Conservation (phyloP, 1,284 basidiomycete genomes). For the Ganoderma lingzhi region DNA sequence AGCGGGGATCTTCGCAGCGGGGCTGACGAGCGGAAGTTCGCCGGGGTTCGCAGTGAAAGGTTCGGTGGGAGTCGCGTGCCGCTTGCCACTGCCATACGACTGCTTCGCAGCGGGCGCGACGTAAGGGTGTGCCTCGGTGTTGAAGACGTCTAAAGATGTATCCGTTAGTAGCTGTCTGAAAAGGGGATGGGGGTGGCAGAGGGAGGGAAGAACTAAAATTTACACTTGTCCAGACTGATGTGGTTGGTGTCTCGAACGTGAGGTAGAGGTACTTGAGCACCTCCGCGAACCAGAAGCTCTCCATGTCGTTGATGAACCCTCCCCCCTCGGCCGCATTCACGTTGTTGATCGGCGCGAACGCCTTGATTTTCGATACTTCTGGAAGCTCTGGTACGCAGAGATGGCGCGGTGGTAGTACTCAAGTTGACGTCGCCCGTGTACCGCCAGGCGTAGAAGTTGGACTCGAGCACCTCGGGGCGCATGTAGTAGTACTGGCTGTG, state of each 20-base stretch:
- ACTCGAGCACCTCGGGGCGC: slow-evolving; percentile 78
- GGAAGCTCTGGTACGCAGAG: slow-evolving; percentile 47
- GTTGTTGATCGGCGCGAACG: slow-evolving; percentile 55
- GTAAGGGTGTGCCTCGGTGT: slow-evolving; percentile 78
- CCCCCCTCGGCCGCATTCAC: slow-evolving; percentile 50
- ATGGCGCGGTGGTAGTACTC: slow-evolving; percentile 50
- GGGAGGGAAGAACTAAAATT: slow-evolving; percentile 30
- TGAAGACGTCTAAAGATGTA: slow-evolving; percentile 64
- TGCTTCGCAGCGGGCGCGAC: slow-evolving; percentile 55
- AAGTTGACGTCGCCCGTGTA: slow-evolving; percentile 65
- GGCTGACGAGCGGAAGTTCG: slow-evolving; percentile 38
- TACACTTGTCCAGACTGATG: slow-evolving; percentile 73
- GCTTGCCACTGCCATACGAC: slow-evolving; percentile 52
- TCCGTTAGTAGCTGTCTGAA: not conserved
- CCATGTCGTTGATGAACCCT: slow-evolving; percentile 62
- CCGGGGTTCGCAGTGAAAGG: slow-evolving; percentile 37
- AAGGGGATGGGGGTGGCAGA: not conserved
- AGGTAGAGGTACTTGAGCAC: slow-evolving; percentile 80
- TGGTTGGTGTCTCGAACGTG: slow-evolving; percentile 75
- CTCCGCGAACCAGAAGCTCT: slow-evolving; percentile 84
- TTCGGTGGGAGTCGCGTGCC: slow-evolving; percentile 15
- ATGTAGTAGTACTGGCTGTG: slow-evolving; percentile 52
- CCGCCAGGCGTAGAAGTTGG: slow-evolving; percentile 81
- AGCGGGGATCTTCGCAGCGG: not conserved
- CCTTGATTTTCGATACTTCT: slow-evolving; percentile 49